Evolutionary conservation across 2,329 filamentous ascomycete genomes (phyloP).

Genomic region (Coniella vitis): DNA sequence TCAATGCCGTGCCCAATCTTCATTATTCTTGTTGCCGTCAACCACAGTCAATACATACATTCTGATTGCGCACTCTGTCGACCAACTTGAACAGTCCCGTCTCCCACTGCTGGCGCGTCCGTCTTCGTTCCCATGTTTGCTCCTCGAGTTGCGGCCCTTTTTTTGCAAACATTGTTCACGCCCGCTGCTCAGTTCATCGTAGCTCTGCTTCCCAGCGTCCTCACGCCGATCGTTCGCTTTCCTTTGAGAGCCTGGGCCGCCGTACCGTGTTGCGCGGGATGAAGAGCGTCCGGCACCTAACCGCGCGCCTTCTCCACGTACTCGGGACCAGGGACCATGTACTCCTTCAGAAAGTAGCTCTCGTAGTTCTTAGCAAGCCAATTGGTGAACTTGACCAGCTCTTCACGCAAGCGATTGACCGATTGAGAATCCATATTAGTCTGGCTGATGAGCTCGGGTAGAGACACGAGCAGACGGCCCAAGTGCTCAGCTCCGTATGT

Average conservation of each 20-base stretch:
- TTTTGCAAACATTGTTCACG: too few species aligned
- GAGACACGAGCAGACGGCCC: slow-evolving; percentile 76
- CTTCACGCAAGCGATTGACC: slow-evolving; percentile 79
- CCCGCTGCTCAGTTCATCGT: too few species aligned
- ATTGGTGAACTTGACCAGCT: slow-evolving; percentile 75
- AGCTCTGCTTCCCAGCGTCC: too few species aligned
- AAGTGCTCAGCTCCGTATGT: slow-evolving; percentile 93
- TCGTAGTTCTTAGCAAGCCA: slow-evolving; percentile 76
- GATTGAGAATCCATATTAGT: slow-evolving; percentile 97
- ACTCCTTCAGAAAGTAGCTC: slow-evolving; percentile 70
- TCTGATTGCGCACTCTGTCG: too few species aligned
- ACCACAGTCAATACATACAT: too few species aligned
- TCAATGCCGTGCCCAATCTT: too few species aligned
- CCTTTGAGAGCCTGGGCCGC: neutral
- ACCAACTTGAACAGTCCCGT: too few species aligned
- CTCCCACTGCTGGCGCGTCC: too few species aligned
- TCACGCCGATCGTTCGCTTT: neutral
- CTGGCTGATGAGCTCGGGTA: slow-evolving; percentile 90
- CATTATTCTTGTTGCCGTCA: too few species aligned
- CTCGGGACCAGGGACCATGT: slow-evolving; percentile 64
- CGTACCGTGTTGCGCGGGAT: neutral
- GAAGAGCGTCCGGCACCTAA: slow-evolving; percentile 15
- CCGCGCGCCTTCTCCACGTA: slow-evolving; percentile 62
- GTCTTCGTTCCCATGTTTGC: too few species aligned
- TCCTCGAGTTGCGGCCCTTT: too few species aligned